These are phyloP conservation scores for Cystofilobasidium bisporidii DNA, from an alignment of 768 basidiomycete species.

Conservation along the genomic window DNA sequence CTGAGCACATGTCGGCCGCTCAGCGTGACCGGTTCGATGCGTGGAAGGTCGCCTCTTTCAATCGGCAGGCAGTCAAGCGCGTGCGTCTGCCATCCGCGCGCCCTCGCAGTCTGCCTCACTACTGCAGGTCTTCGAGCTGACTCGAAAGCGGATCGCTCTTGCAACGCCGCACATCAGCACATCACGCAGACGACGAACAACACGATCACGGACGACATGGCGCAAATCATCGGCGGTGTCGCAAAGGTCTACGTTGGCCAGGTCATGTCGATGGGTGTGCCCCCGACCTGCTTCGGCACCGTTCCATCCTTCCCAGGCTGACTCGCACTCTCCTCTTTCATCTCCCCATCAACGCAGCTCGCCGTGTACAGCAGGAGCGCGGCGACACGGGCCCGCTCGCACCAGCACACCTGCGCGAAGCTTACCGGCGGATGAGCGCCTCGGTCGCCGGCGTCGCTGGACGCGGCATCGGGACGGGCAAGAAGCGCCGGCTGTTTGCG, in stretches of 20 bases:
- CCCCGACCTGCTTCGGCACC: no score
- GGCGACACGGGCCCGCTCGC: constrained; percentile 69
- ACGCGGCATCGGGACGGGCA: constrained; percentile 62
- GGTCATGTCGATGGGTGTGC: constrained; percentile 73
- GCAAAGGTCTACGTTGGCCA: constrained; percentile 88
- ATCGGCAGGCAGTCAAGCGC: constrained; percentile 13
- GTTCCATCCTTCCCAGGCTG: no score
- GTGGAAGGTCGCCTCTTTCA: constrained; percentile 23
- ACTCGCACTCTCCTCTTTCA: background rate
- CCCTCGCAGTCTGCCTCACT: no score
- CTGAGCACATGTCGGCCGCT: constrained; percentile 11
- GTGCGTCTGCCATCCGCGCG: constrained; percentile 2
- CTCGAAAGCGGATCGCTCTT: no score
- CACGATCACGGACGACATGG: constrained; percentile 75
- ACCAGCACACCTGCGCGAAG: constrained; percentile 82
- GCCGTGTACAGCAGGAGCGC: constrained; percentile 60
- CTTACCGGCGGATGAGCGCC: constrained; percentile 66
- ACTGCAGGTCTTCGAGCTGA: no score
- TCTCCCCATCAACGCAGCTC: no score
- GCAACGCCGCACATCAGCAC: constrained; percentile 48
- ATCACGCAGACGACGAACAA: constrained; percentile 72
- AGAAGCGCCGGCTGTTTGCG: constrained; percentile 64
- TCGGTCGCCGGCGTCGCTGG: constrained; percentile 57
- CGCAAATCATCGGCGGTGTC: constrained; percentile 81
- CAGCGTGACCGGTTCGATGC: constrained; percentile 25